A percentile compares a stretch with the other conserved stretches of the same genome.
phyloP scores from a whole-genome alignment of 805 yeast genomes.

The Metschnikowia reukaufii region DNA sequence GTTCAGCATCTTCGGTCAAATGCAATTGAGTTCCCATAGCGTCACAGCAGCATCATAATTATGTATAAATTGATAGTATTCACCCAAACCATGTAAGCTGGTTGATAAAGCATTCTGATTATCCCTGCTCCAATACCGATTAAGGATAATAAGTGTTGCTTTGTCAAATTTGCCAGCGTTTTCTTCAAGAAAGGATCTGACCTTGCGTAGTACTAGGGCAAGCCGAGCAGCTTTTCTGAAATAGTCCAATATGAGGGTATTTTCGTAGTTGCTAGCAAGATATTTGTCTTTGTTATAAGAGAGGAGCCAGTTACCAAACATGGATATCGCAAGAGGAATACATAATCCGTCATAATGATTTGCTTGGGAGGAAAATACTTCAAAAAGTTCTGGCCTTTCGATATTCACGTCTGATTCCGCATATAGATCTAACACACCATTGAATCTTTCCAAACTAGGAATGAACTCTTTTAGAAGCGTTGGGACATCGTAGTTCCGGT shows the following conservation, averaged over 20 bases:
- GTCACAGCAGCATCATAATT: constrained; percentile 22
- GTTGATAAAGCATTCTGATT: constrained; percentile 20
- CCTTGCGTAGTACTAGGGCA: constrained; percentile 18
- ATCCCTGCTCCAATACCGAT: constrained; percentile 19
- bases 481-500: constrained; percentile 2
- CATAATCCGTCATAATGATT: constrained; percentile 17
- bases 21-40: constrained; percentile 26
- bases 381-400: constrained; percentile 20
- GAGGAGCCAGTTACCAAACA: constrained; percentile 28
- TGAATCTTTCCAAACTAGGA: constrained; percentile 13
- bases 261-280: constrained; percentile 21
- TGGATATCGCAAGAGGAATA: constrained; percentile 26
- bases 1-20: constrained; percentile 22
- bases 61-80: constrained; percentile 21
- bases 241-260: constrained; percentile 22
- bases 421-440: constrained; percentile 20
- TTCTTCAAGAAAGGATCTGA: constrained; percentile 14
- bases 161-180: not conserved
- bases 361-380: constrained; percentile 20
- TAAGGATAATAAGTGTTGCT: constrained; percentile 4
- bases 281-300: constrained; percentile 20
- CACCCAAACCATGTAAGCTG: constrained; percentile 22
- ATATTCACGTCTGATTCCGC: constrained; percentile 17
- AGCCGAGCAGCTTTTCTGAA: constrained; percentile 24
- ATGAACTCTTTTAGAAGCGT: constrained; percentile 9